Evolutionary conservation across 805 yeast genomes (phyloP).

Genomic region (Naumovozyma castellii): DNA sequence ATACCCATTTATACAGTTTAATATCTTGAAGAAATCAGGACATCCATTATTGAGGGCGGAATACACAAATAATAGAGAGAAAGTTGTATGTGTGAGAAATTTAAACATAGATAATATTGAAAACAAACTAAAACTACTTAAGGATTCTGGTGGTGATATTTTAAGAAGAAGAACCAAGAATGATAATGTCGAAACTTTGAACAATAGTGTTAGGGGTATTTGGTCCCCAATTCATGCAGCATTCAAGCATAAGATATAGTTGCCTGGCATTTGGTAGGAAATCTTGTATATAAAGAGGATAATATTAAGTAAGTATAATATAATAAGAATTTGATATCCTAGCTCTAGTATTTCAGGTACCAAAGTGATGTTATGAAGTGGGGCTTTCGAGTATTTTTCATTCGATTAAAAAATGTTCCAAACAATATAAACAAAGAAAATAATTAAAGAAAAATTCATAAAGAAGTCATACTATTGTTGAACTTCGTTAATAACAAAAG

Average conservation of each 20-base stretch:
- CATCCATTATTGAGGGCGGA: constrained; percentile 69
- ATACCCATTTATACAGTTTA: constrained; percentile 63
- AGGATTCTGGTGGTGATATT: constrained; percentile 59
- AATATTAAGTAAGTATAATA: not conserved
- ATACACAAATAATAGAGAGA: constrained; percentile 39
- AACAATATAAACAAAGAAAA: too few relatives aligned
- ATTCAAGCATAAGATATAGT: constrained; percentile 16
- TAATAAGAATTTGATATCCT: too few relatives aligned
- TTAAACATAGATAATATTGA: constrained; percentile 51
- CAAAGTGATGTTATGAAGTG: too few relatives aligned
- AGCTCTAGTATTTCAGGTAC: too few relatives aligned
- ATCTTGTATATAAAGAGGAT: not conserved
- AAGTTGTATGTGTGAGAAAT: constrained; percentile 71
- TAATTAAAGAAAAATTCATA: too few relatives aligned
- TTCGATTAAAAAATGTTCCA: too few relatives aligned
- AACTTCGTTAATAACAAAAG: too few relatives aligned
- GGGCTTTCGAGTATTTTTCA: too few relatives aligned
- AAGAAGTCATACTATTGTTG: too few relatives aligned
- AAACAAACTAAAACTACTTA: constrained; percentile 52
- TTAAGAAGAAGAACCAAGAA: constrained; percentile 50
- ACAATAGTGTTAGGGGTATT: constrained; percentile 83
- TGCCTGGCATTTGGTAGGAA: not conserved
- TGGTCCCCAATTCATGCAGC: constrained; percentile 89
- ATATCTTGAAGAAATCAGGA: constrained; percentile 60
- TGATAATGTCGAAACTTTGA: constrained; percentile 71